phyloP scores from a whole-genome alignment of 352 stramenopile genomes.

The Elongisporangium undulatum region DNA sequence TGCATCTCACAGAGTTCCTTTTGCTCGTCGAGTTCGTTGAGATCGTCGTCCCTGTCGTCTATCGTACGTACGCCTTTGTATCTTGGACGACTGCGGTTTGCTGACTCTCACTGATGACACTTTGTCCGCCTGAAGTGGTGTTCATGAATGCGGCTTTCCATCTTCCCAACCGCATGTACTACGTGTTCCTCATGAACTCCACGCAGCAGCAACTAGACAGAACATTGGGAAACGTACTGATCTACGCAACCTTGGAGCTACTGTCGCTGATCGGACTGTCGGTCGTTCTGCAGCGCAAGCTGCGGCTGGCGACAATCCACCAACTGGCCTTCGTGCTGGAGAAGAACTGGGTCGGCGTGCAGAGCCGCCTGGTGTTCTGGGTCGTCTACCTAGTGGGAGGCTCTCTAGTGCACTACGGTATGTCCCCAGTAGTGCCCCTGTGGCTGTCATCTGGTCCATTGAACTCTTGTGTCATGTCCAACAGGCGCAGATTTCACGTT shows the following conservation, averaged over 20 bases:
- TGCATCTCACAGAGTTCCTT: conserved; percentile 17
- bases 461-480: neutral
- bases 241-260: conserved; percentile 17
- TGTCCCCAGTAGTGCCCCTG: neutral
- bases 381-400: neutral
- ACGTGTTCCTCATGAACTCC: conserved; percentile 12
- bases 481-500: conserved; percentile 26
- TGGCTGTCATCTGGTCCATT: neutral
- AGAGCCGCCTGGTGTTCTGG: conserved; percentile 5
- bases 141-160: conserved; percentile 7
- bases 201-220: conserved; percentile 8
- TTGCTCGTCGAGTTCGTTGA: conserved; percentile 18
- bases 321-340: conserved; percentile 7
- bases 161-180: conserved; percentile 17
- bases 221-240: conserved; percentile 11
- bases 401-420: conserved; percentile 3
- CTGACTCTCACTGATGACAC: too few relatives aligned
- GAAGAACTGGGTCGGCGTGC: neutral
- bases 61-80: conserved; percentile 9
- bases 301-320: conserved; percentile 8
- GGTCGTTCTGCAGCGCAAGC: conserved; percentile 10
- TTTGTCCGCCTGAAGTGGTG: neutral
- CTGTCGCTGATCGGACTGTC: conserved; percentile 10
- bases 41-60: conserved; percentile 18
- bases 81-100: neutral